A percentile compares a stretch with the other conserved stretches of the same genome.
Conservation (phyloP, 116 monocot species). For the Cymodocea nodosa region DNA sequence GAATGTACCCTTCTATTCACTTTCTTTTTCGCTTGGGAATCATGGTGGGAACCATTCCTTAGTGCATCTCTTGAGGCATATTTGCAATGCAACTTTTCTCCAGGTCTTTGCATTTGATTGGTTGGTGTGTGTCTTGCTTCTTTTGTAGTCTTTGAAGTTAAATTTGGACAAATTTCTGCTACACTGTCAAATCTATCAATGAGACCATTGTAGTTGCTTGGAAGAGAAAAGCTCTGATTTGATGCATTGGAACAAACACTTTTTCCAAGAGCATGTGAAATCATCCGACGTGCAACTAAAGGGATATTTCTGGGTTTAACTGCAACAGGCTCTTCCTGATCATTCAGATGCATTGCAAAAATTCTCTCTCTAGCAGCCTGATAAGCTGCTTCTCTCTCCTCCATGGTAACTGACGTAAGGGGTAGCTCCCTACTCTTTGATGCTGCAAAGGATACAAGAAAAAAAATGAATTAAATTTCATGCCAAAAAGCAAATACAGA, state of each 20-base stretch:
- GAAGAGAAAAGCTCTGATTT: slow-evolving; percentile 1
- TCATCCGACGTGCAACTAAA: slow-evolving; percentile 78
- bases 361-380: slow-evolving; percentile 78
- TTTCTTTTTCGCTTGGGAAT: slow-evolving; percentile 5
- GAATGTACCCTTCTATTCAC: neutral
- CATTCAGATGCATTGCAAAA: slow-evolving; percentile 30
- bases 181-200: neutral
- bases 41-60: neutral
- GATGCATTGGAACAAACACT: slow-evolving; percentile 12
- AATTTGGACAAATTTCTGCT: neutral
- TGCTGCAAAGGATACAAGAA: slow-evolving; percentile 10
- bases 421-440: slow-evolving; percentile 1
- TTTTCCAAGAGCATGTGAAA: slow-evolving; percentile 84
- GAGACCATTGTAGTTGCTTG: neutral
- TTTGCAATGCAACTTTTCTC: slow-evolving; percentile 10
- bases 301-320: slow-evolving; percentile 53
- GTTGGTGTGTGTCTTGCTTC: neutral
- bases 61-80: neutral
- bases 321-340: slow-evolving; percentile 21
- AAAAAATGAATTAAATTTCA: neutral
- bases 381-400: slow-evolving; percentile 83
- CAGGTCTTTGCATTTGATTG: neutral
- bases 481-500: neutral
- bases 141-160: neutral
- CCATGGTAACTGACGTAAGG: slow-evolving; percentile 20